Conservation (phyloP, 306 rosid genomes). For the Oxytropis ochrocephala region DNA sequence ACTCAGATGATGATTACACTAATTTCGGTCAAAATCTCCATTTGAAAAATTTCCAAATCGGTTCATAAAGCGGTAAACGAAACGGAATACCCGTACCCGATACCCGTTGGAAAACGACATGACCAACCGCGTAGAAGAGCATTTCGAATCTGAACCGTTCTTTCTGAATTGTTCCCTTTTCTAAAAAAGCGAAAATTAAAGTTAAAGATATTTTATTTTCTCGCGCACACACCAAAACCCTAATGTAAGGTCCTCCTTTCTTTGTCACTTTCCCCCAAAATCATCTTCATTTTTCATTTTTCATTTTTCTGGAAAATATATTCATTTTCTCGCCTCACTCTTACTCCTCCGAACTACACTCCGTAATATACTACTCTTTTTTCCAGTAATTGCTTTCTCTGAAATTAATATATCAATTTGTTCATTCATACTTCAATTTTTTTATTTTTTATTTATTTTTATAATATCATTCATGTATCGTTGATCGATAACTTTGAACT, state of each 20-base stretch:
- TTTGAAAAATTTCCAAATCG: not conserved
- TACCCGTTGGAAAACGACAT: not conserved
- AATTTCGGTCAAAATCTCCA: not conserved
- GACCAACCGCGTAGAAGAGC: not conserved
- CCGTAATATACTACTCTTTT: not conserved
- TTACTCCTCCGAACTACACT: not conserved
- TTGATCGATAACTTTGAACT: not conserved
- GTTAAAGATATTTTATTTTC: conserved; percentile 4
- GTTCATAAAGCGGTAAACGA: not conserved
- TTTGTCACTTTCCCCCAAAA: conserved; percentile 26
- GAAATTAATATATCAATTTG: not conserved
- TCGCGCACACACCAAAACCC: conserved; percentile 22
- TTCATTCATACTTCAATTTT: not conserved
- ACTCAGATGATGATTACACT: too few relatives aligned
- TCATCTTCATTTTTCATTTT: conserved; percentile 10
- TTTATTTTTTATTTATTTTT: too few relatives aligned
- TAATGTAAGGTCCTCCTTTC: conserved; percentile 22
- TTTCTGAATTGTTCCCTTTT: not conserved
- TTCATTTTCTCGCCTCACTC: not conserved
- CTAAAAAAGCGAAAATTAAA: not conserved
- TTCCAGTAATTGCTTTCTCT: not conserved
- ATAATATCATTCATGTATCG: not conserved
- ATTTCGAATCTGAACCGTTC: conserved; percentile 24
- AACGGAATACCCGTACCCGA: not conserved
- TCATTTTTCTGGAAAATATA: not conserved